Evolutionary conservation across 768 basidiomycete genomes (phyloP).

Genomic region (Xerocomellus amylosporus): DNA sequence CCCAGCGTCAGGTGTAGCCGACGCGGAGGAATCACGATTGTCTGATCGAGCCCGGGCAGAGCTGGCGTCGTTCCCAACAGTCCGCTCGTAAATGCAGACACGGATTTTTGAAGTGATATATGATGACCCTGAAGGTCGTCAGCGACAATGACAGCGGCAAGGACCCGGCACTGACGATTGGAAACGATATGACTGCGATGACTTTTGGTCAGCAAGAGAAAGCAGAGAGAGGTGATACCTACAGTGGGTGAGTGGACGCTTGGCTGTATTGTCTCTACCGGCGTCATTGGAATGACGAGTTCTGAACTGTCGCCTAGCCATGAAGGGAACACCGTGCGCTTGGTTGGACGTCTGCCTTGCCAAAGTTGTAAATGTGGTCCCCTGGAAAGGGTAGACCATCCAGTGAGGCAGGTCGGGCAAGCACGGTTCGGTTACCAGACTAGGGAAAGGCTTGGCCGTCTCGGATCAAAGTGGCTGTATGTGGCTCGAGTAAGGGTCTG

Average conservation of each 20-base stretch:
- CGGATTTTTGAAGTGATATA: slow-evolving; percentile 31
- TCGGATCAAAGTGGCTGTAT: slow-evolving; percentile 10
- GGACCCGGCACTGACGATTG: slow-evolving; percentile 34
- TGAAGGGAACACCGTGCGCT: background rate
- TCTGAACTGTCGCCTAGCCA: slow-evolving; percentile 13
- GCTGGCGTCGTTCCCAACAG: slow-evolving; percentile 25
- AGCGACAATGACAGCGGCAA: slow-evolving; percentile 13
- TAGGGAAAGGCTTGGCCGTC: background rate
- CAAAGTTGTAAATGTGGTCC: no score
- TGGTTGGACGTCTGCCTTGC: background rate
- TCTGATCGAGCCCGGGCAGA: slow-evolving; percentile 53
- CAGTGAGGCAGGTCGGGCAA: no score
- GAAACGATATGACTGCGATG: slow-evolving; percentile 30
- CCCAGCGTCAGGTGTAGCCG: slow-evolving; percentile 75
- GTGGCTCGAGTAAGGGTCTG: slow-evolving; percentile 1
- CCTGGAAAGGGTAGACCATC: no score
- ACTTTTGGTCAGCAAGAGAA: background rate
- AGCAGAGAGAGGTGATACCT: slow-evolving; percentile 4
- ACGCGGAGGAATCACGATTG: slow-evolving; percentile 53
- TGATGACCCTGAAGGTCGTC: slow-evolving; percentile 39
- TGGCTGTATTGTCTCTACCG: slow-evolving; percentile 1
- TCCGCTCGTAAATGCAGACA: slow-evolving; percentile 38
- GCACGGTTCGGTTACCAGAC: no score
- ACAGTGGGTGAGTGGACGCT: slow-evolving; percentile 27
- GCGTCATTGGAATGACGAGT: background rate